These are phyloP conservation scores for Pseudocercospora musae DNA, from an alignment of 2,329 filamentous ascomycete species.

Conservation along the genomic window DNA sequence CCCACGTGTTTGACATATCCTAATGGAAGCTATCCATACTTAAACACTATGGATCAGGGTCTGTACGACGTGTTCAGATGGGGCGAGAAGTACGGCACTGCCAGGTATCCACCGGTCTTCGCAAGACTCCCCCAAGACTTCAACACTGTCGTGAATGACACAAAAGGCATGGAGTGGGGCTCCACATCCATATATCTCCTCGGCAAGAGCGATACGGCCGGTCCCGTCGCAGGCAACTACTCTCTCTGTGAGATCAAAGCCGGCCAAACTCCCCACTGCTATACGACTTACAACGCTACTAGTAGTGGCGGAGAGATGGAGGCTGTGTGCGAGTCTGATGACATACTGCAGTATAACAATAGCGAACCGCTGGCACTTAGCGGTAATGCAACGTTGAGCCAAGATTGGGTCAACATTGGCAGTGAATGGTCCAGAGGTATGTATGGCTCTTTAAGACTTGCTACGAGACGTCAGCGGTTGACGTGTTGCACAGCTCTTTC, in stretches of 20 bases:
- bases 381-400: constrained; percentile 41
- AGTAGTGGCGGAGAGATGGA: constrained; percentile 56
- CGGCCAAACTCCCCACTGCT: constrained; percentile 63
- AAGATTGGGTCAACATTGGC: constrained; percentile 46
- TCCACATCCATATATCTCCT: constrained; percentile 64
- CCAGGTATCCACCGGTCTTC: constrained; percentile 40
- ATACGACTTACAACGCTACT: constrained; percentile 53
- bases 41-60: constrained; percentile 11
- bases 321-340: constrained; percentile 60
- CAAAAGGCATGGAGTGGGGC: constrained; percentile 33
- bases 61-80: constrained; percentile 70
- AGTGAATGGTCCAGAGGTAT: constrained; percentile 42
- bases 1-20: constrained; percentile 7
- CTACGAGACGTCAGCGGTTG: no score
- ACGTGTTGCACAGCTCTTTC: constrained; percentile 31
- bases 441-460: no score
- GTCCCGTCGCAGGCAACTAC: constrained; percentile 45
- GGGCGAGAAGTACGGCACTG: constrained; percentile 48
- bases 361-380: constrained; percentile 54
- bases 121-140: constrained; percentile 55
- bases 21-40: constrained; percentile 18
- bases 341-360: constrained; percentile 55
- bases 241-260: constrained; percentile 67
- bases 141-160: constrained; percentile 64
- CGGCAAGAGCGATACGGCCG: constrained; percentile 43